phyloP scores from a whole-genome alignment of 1,139 yeast genomes.

The Diutina scorzettiae region DNA sequence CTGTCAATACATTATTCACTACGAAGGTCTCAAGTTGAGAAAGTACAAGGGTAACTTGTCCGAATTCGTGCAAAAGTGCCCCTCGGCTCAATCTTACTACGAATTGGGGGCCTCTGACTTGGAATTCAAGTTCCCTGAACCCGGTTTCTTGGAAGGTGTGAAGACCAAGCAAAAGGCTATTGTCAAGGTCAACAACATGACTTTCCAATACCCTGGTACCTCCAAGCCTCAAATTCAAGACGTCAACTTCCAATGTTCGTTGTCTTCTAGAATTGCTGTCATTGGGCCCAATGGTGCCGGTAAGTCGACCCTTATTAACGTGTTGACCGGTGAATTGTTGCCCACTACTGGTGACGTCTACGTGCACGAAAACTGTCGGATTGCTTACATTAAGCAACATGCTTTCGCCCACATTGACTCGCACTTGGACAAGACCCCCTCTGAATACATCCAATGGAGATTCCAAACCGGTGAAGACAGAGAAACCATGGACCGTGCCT shows the following conservation, averaged over 20 bases:
- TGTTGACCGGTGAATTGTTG: constrained; percentile 97
- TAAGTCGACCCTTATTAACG: constrained; percentile 96
- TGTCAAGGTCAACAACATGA: constrained; percentile 91
- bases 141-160: constrained; percentile 99
- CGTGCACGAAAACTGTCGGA: constrained; percentile 99
- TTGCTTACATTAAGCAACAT: constrained; percentile 98
- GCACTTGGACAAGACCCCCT: constrained; percentile 98
- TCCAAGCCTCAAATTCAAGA: constrained; percentile 83
- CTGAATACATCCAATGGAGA: constrained; percentile 99
- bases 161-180: constrained; percentile 99
- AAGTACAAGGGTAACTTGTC: constrained; percentile 99
- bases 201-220: constrained; percentile 99
- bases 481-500: constrained; percentile 99
- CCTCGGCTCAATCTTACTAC: constrained; percentile 97
- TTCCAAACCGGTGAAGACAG: constrained; percentile 99
- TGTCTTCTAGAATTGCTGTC: constrained; percentile 98
- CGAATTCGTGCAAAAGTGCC: constrained; percentile 96
- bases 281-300: constrained; percentile 99
- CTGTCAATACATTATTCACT: constrained; percentile 96
- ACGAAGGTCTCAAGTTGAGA: constrained; percentile 99
- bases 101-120: constrained; percentile 96
- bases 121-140: constrained; percentile 97
- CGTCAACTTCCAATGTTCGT: constrained; percentile 95
- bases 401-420: constrained; percentile 98
- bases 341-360: constrained; percentile 98